These are phyloP conservation scores for Fragilaria radians DNA, from an alignment of 108 stramenopile species.

Conservation along the genomic window DNA sequence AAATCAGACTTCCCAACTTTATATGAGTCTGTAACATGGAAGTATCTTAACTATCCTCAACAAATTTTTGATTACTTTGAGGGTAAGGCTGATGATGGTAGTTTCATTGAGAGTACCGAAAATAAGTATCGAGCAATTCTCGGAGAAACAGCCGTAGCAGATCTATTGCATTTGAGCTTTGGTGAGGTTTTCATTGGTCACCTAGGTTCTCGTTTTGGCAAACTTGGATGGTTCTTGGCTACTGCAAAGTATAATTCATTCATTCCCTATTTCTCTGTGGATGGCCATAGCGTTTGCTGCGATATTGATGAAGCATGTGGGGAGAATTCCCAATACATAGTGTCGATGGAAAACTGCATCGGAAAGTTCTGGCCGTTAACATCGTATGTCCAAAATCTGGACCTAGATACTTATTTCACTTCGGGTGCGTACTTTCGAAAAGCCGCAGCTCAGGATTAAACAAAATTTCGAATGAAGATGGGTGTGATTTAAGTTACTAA, in stretches of 20 bases:
- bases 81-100: not conserved
- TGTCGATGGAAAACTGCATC: slow-evolving; percentile 15
- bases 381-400: not conserved
- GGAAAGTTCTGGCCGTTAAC: not conserved
- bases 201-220: slow-evolving; percentile 26
- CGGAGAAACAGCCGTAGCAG: slow-evolving; percentile 18
- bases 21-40: not conserved
- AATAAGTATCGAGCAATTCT: slow-evolving; percentile 1
- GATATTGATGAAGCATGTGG: slow-evolving; percentile 14
- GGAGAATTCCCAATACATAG: slow-evolving; percentile 3
- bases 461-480: not conserved
- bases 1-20: not conserved
- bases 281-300: slow-evolving; percentile 19
- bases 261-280: slow-evolving; percentile 16
- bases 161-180: slow-evolving; percentile 21
- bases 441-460: not conserved
- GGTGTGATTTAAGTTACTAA: too few relatives aligned
- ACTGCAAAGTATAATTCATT: slow-evolving; percentile 11
- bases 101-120: not conserved
- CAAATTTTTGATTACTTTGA: not conserved
- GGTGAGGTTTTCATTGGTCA: slow-evolving; percentile 27
- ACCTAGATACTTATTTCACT: not conserved
- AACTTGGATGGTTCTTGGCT: slow-evolving; percentile 20
- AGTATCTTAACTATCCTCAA: not conserved
- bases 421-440: not conserved